Evolutionary conservation across 2,329 filamentous ascomycete genomes (phyloP).

Genomic region (Aspergillus japonicus): DNA sequence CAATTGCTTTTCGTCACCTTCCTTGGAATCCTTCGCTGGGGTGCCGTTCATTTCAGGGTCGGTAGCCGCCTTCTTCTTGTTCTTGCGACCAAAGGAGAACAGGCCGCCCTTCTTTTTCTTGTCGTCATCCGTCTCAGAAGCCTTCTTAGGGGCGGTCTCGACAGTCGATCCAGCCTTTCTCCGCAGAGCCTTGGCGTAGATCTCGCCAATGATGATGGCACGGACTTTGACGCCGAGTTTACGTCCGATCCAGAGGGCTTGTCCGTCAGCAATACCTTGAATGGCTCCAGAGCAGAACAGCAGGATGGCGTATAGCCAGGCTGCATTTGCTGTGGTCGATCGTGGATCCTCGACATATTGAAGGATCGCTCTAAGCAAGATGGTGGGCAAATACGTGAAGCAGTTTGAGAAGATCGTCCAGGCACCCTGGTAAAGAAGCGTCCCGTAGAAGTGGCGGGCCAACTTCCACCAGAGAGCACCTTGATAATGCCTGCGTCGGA

Average conservation of each 20-base stretch:
- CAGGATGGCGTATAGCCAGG: slow-evolving; percentile 93
- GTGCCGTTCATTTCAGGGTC: slow-evolving; percentile 21
- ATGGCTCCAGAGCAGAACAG: slow-evolving; percentile 80
- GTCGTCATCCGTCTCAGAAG: slow-evolving; percentile 42
- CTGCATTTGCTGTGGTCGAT: slow-evolving; percentile 74
- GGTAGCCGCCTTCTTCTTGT: slow-evolving; percentile 45
- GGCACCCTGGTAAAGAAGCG: slow-evolving; percentile 71
- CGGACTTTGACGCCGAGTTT: slow-evolving; percentile 91
- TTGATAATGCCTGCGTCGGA: slow-evolving; percentile 82
- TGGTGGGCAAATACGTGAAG: slow-evolving; percentile 86
- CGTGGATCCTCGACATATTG: slow-evolving; percentile 88
- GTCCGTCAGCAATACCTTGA: slow-evolving; percentile 78
- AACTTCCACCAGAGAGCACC: slow-evolving; percentile 76
- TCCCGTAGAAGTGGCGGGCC: slow-evolving; percentile 76
- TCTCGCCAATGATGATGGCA: slow-evolving; percentile 94
- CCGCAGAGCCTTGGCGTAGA: slow-evolving; percentile 92
- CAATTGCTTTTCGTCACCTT: slow-evolving; percentile 61
- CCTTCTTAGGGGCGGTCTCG: slow-evolving; percentile 69
- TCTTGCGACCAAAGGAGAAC: slow-evolving; percentile 58
- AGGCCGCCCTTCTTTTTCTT: slow-evolving; percentile 41
- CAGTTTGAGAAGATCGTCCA: slow-evolving; percentile 79
- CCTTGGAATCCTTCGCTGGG: slow-evolving; percentile 26
- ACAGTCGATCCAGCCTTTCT: slow-evolving; percentile 79
- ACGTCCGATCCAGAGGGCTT: slow-evolving; percentile 88
- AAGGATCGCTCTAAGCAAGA: slow-evolving; percentile 86